Evolutionary conservation across 2,329 filamentous ascomycete species (phyloP).

Genomic region (Ophioceras dolichostomum): DNA sequence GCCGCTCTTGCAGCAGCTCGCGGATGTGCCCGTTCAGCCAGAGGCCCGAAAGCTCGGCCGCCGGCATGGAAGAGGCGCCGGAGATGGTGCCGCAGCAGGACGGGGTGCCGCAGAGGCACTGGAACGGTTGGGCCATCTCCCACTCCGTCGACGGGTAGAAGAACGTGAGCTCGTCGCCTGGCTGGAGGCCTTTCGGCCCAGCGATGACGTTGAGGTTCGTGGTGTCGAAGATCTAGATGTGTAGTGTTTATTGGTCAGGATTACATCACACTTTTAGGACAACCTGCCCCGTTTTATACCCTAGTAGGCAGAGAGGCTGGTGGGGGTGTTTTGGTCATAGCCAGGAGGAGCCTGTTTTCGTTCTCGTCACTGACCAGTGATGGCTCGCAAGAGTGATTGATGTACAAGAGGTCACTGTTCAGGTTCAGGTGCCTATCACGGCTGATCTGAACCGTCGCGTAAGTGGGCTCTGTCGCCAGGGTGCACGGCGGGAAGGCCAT

Average conservation of each 20-base stretch:
- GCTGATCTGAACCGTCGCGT: slow-evolving; percentile 51
- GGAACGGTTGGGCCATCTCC: slow-evolving; percentile 60
- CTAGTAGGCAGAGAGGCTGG: no score
- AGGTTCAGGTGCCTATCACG: slow-evolving; percentile 44
- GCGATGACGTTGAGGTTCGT: slow-evolving; percentile 43
- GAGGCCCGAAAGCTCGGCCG: slow-evolving; percentile 38
- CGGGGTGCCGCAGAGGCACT: slow-evolving; percentile 46
- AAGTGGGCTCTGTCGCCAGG: slow-evolving; percentile 40
- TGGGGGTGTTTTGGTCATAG: no score
- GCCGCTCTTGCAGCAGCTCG: slow-evolving; percentile 31
- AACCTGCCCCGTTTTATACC: no score
- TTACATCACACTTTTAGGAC: no score
- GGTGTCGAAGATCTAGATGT: slow-evolving; percentile 49
- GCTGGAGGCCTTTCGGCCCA: slow-evolving; percentile 38
- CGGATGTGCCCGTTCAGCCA: slow-evolving; percentile 53
- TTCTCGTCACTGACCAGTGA: slow-evolving; percentile 41
- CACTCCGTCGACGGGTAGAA: slow-evolving; percentile 70
- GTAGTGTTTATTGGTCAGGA: no score
- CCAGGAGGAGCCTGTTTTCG: no score
- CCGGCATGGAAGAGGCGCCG: slow-evolving; percentile 49
- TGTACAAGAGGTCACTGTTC: slow-evolving; percentile 55
- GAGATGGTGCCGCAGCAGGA: slow-evolving; percentile 49
- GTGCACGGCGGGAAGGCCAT: slow-evolving; percentile 52
- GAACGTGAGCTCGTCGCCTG: slow-evolving; percentile 52
- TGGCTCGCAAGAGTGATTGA: slow-evolving; percentile 57